phyloP scores from a whole-genome alignment of 2,329 filamentous ascomycete species.

The Simplicillium aogashimaense region DNA sequence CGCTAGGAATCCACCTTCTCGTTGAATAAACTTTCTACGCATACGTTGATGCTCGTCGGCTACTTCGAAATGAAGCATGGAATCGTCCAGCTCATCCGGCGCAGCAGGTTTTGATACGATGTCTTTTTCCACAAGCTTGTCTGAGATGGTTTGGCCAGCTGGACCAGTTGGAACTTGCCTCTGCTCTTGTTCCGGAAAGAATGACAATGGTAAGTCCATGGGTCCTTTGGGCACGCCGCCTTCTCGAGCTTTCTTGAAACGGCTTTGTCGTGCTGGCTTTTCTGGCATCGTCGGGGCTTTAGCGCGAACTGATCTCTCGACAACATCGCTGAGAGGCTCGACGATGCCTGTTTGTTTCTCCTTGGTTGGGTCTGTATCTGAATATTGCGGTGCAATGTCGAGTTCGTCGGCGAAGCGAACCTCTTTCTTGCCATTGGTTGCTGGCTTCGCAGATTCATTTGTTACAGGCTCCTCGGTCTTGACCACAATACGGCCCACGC shows the following conservation, averaged over 20 bases:
- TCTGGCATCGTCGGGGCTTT: constrained; percentile 9
- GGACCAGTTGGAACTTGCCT: constrained; percentile 37
- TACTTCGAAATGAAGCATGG: constrained; percentile 65
- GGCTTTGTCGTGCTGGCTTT: constrained; percentile 29
- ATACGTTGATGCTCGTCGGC: constrained; percentile 73
- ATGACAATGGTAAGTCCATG: constrained; percentile 28
- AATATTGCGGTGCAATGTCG: constrained; percentile 49
- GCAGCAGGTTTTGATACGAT: constrained; percentile 16
- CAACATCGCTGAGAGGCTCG: constrained; percentile 42
- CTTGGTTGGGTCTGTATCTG: constrained; percentile 8
- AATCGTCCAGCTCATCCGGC: constrained; percentile 59
- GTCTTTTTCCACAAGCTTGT: constrained; percentile 47
- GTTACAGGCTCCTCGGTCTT: constrained; percentile 15
- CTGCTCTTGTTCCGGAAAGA: constrained; percentile 22
- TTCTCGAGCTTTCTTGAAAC: constrained; percentile 37
- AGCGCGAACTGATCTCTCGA: constrained; percentile 31
- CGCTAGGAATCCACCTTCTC: constrained; percentile 71
- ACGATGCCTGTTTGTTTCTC: constrained; percentile 21
- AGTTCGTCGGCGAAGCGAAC: constrained; percentile 72
- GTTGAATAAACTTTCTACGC: constrained; percentile 74
- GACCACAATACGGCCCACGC: constrained; percentile 45
- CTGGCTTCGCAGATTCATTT: constrained; percentile 10
- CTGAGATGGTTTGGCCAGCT: constrained; percentile 46
- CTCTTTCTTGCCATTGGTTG: constrained; percentile 45
- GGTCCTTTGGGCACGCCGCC: constrained; percentile 27